Base-by-base conservation (phyloP, 2,329 filamentous ascomycete genomes). In the Verticillium longisporum region DNA sequence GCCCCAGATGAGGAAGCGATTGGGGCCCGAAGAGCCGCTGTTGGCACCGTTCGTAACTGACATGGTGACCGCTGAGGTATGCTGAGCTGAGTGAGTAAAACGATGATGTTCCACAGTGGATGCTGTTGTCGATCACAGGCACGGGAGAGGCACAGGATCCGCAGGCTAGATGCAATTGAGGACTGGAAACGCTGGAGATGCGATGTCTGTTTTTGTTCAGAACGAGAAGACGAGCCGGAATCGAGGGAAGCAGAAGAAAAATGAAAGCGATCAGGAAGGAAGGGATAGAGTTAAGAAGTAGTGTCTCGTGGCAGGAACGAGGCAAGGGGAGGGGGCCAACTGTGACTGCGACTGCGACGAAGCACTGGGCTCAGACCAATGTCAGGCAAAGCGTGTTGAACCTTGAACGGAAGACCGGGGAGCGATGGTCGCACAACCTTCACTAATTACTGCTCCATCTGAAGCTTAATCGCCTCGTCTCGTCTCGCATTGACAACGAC, bases 1-100 rank as follows among this genome's bases (percentile, higher is more conserved):
- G 61, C 86, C 86, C 85, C 85, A 88, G 69, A 88, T 85, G 65
- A 89, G 80, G 72, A 83, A 88, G 66, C 79, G 77, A 67, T 75
- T 72, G 55, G 68, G 61, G 26, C 60, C 61, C 57, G 64, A 57
- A 45, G 70, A 67, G 50, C 64, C 66, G 66, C 64, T 66, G 66
- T 70, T 72, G 61, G 69, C 62, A 54, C 60, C 13, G 45, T 34
- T 60, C 18, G 26, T 56, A 5, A 38, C 18, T 55, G 50, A 36
- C 53, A 56, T 60, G 38, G 11, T 37, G 55, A 13, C 53, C 15
- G 45, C 53, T 21, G 45, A 6, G 37, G 2, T n/a, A 34, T 41
- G 33, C 9, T 36, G 55, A 45, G 33, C 9, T 36, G 55, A 45
- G 45, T 4, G 26, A 26, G 26, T 26, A 4, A 26, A 26, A 31